Base-by-base conservation (phyloP, 1,284 basidiomycete species). In the Leucoagaricus sp. region DNA sequence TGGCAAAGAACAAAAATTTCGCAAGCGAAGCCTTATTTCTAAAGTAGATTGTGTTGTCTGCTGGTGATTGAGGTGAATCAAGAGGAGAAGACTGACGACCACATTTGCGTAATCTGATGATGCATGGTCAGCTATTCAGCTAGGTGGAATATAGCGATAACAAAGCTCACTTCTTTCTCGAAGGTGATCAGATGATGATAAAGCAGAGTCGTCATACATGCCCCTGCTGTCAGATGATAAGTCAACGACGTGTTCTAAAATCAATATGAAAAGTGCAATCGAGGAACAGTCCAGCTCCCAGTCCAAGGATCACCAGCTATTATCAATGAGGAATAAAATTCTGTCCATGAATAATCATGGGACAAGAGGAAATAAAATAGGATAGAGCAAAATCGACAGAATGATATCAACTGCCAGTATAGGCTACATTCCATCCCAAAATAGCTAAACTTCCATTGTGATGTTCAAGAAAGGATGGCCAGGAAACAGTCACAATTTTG, bases 141-240 rank as follows among this genome's bases (percentile, higher is more conserved):
- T n/a, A 7, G 33, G 17, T 33, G 3, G 26, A 17, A 26, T 7
- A 55, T 29, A 25, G 26, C n/a, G 4, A 28, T 5, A 10, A 44
- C 10, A 10, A 21, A 4, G 21, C 57, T 40, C 19, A 65, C 67
- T 60, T 68, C 67, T 55, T 64, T 46, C 29, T 65, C 63, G 1
- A 67, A 44, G 6, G 65, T 67, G 19, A 65, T 56, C 4, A 58
- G 31, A 59, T 68, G 65, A 45, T 66, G 60, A 47, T 68, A 67
- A 7, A 67, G 7, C 25, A 68, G 56, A 15, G 55, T 53, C 8
- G 65, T 67, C 49, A 68, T 53, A 48, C 67, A 68, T 4, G 67
- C 61, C 15, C 61, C 67, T 68, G 49, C 12, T 34, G 17, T 4
- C 10, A 15, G 13, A 17, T 31, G n/a, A 44, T 26, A 6, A 3